Conservation (phyloP, 2,329 filamentous ascomycete species). For the Cordyceps javanica region DNA sequence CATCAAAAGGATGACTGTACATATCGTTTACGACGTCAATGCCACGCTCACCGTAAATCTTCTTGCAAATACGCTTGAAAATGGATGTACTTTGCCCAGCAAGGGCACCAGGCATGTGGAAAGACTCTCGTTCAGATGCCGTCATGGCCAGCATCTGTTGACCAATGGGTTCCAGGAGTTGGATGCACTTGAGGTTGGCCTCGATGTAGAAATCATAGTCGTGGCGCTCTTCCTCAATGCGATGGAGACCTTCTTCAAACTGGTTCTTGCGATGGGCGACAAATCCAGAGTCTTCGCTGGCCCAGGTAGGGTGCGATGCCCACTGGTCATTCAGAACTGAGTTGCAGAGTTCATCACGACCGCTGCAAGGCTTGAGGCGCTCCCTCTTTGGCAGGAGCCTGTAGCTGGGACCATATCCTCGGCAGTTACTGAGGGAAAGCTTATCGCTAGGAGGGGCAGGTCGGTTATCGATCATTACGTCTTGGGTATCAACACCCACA, state of each 20-base stretch:
- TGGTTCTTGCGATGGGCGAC: conserved; percentile 96
- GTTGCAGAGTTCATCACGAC: conserved; percentile 89
- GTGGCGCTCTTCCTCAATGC: conserved; percentile 96
- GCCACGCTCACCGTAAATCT: conserved; percentile 89
- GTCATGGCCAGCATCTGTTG: conserved; percentile 81
- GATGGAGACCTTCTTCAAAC: conserved; percentile 87
- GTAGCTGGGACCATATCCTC: conserved; percentile 93
- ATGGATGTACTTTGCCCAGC: conserved; percentile 94
- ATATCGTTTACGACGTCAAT: conserved; percentile 81
- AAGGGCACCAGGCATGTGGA: conserved; percentile 74
- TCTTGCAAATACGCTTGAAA: conserved; percentile 95
- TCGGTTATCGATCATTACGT: conserved; percentile 72
- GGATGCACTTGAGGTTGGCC: conserved; percentile 88
- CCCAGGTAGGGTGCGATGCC: conserved; percentile 98
- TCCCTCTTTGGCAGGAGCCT: conserved; percentile 85
- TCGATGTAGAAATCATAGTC: conserved; percentile 99
- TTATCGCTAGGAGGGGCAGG: conserved; percentile 70
- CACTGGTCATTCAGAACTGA: conserved; percentile 94
- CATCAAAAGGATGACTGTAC: conserved; percentile 75
- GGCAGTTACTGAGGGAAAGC: conserved; percentile 91
- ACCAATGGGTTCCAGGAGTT: conserved; percentile 88
- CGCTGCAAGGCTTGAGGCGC: conserved; percentile 84
- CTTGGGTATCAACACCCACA: conserved; percentile 68
- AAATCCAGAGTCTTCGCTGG: conserved; percentile 94
- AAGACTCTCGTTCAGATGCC: conserved; percentile 63